Evolutionary conservation across 345 rosid genomes (phyloP).

Genomic region (Melastoma malabathricum): DNA sequence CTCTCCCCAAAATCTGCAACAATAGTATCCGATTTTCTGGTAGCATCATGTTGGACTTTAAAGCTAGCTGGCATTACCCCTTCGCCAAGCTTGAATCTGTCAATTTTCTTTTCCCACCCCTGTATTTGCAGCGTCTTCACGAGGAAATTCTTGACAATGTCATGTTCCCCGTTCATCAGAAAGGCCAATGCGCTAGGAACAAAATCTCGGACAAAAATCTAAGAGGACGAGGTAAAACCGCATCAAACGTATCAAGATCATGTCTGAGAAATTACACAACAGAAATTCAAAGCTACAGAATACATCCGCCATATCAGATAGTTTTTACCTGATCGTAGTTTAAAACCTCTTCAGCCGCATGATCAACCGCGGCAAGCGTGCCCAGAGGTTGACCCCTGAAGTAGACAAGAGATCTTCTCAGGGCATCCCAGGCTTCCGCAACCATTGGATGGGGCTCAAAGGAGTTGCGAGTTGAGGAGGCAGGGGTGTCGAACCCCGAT

Average conservation of each 20-base stretch:
- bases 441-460: conserved; percentile 72
- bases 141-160: conserved; percentile 35
- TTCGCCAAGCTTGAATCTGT: conserved; percentile 39
- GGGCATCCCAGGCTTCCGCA: conserved; percentile 40
- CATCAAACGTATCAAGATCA: background rate
- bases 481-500: conserved; percentile 71
- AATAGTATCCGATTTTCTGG: conserved; percentile 19
- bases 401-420: conserved; percentile 23
- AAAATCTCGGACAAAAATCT: conserved; percentile 48
- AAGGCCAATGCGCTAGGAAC: conserved; percentile 36
- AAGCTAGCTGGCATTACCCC: conserved; percentile 57
- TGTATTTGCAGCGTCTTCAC: conserved; percentile 39
- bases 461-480: conserved; percentile 65
- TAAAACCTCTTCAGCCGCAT: conserved; percentile 33
- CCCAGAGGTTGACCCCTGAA: conserved; percentile 36
- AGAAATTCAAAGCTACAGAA: background rate
- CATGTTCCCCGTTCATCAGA: conserved; percentile 29
- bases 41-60: conserved; percentile 26
- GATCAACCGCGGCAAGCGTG: conserved; percentile 39
- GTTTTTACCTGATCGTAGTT: conserved; percentile 37
- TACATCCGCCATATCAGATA: too few species aligned
- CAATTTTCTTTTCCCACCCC: conserved; percentile 43
- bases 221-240: background rate
- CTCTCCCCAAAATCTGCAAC: conserved; percentile 48
- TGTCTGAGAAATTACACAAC: background rate